Conservation (phyloP, 257 asterid species). For the Mentha longifolia region DNA sequence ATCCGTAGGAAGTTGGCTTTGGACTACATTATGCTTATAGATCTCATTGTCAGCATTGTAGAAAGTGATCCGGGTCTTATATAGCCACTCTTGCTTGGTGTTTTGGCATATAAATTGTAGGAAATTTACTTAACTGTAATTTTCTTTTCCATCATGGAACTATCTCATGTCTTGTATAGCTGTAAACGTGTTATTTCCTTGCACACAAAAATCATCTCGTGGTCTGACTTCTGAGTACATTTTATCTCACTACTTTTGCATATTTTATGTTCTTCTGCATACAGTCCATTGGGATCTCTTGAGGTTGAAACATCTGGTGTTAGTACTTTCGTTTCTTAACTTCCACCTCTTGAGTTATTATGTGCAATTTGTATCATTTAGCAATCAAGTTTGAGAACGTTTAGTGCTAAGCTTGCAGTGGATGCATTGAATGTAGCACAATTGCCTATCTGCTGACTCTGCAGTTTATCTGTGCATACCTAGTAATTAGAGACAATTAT, state of each 20-base stretch:
- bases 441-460: conserved; percentile 7
- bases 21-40: neutral
- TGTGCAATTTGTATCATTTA: neutral
- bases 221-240: neutral
- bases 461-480: conserved; percentile 4
- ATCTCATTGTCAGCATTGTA: conserved; percentile 7
- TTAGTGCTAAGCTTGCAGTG: conserved; percentile 16
- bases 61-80: conserved; percentile 1
- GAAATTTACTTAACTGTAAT: neutral
- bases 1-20: too few species aligned
- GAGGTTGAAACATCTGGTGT: neutral
- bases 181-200: neutral
- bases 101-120: too few species aligned
- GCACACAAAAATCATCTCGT: neutral
- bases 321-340: neutral
- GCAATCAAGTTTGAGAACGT: neutral
- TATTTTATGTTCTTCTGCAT: neutral
- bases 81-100: too few species aligned
- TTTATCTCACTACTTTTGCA: neutral
- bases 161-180: neutral
- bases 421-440: neutral
- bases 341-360: conserved; percentile 10
- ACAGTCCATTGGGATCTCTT: neutral
- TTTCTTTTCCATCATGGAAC: neutral
- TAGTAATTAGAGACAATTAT: neutral